phyloP scores from a whole-genome alignment of 2,329 filamentous ascomycete species.

The Lecanoromycetidae sp. region DNA sequence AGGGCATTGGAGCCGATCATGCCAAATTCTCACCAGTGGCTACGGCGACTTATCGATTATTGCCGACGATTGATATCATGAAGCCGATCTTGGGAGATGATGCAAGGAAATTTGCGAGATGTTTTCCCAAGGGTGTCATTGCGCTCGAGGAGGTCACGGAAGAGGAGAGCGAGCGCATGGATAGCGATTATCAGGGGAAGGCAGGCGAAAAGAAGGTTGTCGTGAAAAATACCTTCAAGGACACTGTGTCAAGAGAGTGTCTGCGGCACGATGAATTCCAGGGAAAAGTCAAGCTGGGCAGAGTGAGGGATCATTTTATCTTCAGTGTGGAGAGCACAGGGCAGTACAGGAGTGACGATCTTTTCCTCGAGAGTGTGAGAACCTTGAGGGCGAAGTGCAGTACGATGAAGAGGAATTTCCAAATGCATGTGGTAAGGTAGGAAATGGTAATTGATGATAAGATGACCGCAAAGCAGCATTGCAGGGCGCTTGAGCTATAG shows the following conservation, averaged over 20 bases:
- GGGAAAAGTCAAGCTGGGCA: constrained; percentile 85
- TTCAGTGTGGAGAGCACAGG: constrained; percentile 91
- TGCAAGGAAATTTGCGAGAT: constrained; percentile 76
- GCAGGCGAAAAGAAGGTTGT: constrained; percentile 78
- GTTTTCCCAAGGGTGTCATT: constrained; percentile 85
- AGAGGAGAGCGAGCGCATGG: constrained; percentile 48
- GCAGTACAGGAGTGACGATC: constrained; percentile 84
- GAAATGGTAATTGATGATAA: neutral
- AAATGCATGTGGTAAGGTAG: constrained; percentile 23
- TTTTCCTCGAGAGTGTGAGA: constrained; percentile 83
- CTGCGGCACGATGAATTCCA: constrained; percentile 86
- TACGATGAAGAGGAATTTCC: constrained; percentile 34
- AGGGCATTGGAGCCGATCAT: constrained; percentile 87
- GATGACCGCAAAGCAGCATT: neutral
- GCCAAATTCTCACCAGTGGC: constrained; percentile 95
- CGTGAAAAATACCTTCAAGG: constrained; percentile 76
- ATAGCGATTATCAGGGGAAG: constrained; percentile 58
- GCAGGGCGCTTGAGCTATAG: neutral
- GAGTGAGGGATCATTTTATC: constrained; percentile 91
- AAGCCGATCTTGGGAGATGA: constrained; percentile 75
- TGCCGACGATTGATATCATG: constrained; percentile 76
- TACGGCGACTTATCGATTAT: constrained; percentile 80
- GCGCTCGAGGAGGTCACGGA: constrained; percentile 59
- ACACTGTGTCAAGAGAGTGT: constrained; percentile 89
- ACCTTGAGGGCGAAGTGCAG: constrained; percentile 72